Evolutionary conservation across 2,329 filamentous ascomycete species (phyloP).

Genomic region (Podosphaera xanthii): DNA sequence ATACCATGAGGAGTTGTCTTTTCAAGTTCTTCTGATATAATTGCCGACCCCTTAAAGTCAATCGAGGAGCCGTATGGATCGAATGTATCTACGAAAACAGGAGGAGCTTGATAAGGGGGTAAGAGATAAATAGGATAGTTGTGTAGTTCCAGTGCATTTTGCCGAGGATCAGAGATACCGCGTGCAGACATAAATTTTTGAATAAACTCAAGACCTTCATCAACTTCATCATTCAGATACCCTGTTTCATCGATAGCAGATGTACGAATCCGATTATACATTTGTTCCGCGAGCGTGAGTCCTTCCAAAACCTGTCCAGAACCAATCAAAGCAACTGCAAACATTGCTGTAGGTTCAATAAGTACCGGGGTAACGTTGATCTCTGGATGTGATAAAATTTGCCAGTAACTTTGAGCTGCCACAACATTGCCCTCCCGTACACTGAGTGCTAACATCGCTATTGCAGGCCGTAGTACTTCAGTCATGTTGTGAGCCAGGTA

Average conservation of each 20-base stretch:
- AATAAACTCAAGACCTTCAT: conserved; percentile 59
- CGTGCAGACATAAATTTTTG: conserved; percentile 33
- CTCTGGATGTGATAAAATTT: conserved; percentile 40
- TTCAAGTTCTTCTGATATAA: conserved; percentile 79
- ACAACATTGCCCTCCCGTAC: conserved; percentile 62
- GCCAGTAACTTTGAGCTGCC: conserved; percentile 61
- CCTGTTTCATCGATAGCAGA: conserved; percentile 25
- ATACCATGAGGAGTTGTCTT: conserved; percentile 39
- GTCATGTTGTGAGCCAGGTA: conserved; percentile 29
- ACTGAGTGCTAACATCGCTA: conserved; percentile 70
- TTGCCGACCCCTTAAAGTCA: conserved; percentile 78
- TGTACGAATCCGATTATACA: conserved; percentile 66
- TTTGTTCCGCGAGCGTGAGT: conserved; percentile 53
- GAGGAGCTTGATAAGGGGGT: conserved; percentile 32
- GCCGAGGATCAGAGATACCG: conserved; percentile 27
- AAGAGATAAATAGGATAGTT: conserved; percentile 16
- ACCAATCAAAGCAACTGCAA: conserved; percentile 65
- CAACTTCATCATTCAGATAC: conserved; percentile 55
- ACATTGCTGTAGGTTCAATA: conserved; percentile 80
- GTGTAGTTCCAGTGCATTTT: conserved; percentile 16
- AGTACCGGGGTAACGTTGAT: conserved; percentile 38
- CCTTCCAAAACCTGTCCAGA: conserved; percentile 69
- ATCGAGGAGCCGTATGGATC: conserved; percentile 81
- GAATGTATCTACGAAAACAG: conserved; percentile 35
- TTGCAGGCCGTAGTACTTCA: conserved; percentile 32